Conservation (phyloP, 306 rosid genomes). For the Prunus padus region DNA sequence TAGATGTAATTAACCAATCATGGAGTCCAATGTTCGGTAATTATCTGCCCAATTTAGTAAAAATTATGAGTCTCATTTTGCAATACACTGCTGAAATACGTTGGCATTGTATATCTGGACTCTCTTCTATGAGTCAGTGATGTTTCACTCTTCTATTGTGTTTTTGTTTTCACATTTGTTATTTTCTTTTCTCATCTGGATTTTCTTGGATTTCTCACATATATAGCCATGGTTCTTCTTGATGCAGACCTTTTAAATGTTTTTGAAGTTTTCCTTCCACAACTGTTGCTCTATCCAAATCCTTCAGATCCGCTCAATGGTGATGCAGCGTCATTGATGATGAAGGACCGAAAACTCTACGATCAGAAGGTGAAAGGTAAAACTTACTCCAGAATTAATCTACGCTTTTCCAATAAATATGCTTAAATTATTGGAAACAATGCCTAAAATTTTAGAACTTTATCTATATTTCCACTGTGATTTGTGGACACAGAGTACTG, state of each 20-base stretch:
- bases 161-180: neutral
- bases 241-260: conserved; percentile 85
- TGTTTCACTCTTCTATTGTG: neutral
- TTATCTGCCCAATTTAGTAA: conserved; percentile 21
- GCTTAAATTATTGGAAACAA: neutral
- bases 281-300: conserved; percentile 93
- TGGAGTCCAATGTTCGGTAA: conserved; percentile 99
- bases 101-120: conserved; percentile 8
- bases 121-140: neutral
- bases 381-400: neutral
- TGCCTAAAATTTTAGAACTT: neutral
- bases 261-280: conserved; percentile 97
- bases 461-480: conserved; percentile 11
- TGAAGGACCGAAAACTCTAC: conserved; percentile 78
- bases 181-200: neutral
- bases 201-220: conserved; percentile 12
- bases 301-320: conserved; percentile 97
- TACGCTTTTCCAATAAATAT: neutral
- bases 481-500: conserved; percentile 77
- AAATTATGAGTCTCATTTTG: conserved; percentile 16
- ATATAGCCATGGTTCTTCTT: conserved; percentile 12
- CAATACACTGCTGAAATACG: neutral
- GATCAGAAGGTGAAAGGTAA: conserved; percentile 95
- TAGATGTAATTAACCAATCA: conserved; percentile 96
- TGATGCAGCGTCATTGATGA: conserved; percentile 94